phyloP scores from a whole-genome alignment of 192 early-diverging fungal genomes.

The Coemansia sp. region DNA sequence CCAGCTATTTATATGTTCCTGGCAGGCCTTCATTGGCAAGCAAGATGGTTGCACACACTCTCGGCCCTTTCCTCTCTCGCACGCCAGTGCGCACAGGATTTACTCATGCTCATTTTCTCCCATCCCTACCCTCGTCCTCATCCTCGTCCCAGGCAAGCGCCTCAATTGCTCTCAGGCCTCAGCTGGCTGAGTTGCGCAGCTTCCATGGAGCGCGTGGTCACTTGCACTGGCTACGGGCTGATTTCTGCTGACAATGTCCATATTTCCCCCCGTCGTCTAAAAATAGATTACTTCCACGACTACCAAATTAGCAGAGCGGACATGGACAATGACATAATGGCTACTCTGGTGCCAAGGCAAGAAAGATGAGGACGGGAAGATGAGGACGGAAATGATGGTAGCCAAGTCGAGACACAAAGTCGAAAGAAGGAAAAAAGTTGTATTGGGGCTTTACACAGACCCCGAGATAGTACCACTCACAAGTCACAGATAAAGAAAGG shows the following conservation, averaged over 20 bases:
- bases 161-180: neutral
- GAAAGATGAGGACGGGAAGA: slow-evolving; percentile 3
- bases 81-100: neutral
- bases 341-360: neutral
- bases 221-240: neutral
- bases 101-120: neutral
- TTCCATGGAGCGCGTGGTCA: neutral
- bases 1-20: slow-evolving; percentile 10
- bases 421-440: neutral
- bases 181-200: neutral
- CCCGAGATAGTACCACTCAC: neutral
- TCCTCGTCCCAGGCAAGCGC: neutral
- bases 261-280: neutral
- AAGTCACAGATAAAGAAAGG: slow-evolving; percentile 7
- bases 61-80: neutral
- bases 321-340: neutral
- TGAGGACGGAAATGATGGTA: neutral
- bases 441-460: neutral
- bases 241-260: neutral
- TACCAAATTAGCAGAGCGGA: no score
- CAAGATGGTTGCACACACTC: neutral
- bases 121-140: slow-evolving; percentile 3
- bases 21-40: neutral
- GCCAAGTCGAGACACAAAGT: neutral
- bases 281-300: neutral